Evolutionary conservation across 2,329 filamentous ascomycete species (phyloP).

Genomic region (Raffaelea arxii): DNA sequence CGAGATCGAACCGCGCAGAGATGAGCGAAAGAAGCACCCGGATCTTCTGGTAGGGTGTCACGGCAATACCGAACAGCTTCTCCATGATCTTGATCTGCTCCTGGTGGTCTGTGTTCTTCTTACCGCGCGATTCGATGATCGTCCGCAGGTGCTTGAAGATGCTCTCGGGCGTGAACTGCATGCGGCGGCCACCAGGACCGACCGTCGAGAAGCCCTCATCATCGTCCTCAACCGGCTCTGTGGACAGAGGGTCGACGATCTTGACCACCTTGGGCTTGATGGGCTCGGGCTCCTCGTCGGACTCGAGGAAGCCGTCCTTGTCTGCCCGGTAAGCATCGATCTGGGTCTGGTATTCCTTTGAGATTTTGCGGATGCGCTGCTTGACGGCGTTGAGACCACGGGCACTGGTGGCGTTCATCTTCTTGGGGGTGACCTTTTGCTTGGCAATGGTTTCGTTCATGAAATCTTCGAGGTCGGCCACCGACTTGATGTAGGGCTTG

Average conservation of each 20-base stretch:
- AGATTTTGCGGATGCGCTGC: conserved; percentile 98
- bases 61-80: conserved; percentile 82
- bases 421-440: conserved; percentile 92
- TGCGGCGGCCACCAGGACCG: conserved; percentile 76
- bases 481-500: conserved; percentile 84
- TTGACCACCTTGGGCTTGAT: conserved; percentile 43
- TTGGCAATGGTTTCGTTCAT: conserved; percentile 91
- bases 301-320: conserved; percentile 81
- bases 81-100: conserved; percentile 98
- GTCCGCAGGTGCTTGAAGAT: conserved; percentile 93
- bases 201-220: conserved; percentile 86
- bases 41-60: conserved; percentile 87
- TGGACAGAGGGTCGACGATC: conserved; percentile 34
- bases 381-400: conserved; percentile 94
- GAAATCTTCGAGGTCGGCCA: conserved; percentile 88
- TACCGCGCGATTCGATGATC: conserved; percentile 91
- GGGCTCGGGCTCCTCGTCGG: conserved; percentile 60
- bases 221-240: conserved; percentile 46
- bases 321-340: conserved; percentile 80
- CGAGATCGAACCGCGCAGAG: conserved; percentile 89
- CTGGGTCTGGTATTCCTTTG: conserved; percentile 84
- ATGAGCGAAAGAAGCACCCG: conserved; percentile 85
- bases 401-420: conserved; percentile 95
- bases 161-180: conserved; percentile 92
- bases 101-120: conserved; percentile 93